Evolutionary conservation across 805 yeast genomes (phyloP), one percentile per base, ranked within the genome.

Genomic region (Kodamaea restingae): DNA sequence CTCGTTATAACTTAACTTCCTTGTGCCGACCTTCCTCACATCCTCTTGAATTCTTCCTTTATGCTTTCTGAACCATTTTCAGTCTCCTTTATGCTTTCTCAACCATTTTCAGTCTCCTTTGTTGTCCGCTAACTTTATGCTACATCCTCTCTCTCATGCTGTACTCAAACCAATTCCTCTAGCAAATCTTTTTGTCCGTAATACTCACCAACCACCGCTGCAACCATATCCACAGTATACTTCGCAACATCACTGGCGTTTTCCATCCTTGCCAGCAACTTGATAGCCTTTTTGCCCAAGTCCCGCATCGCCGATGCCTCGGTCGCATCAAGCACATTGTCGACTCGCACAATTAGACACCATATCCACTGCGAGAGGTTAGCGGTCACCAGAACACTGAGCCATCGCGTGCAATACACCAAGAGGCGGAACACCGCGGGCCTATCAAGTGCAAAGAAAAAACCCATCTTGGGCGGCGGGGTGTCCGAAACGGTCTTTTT

Each of bases 221-320:
- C 41, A 8, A 66, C 52, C 56, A 61, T 55, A 26, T 58, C 60
- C 20, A 60, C 39, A 1, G 68, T 61, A 36, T 47, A 60, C 29
- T 37, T 41, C 4, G 60, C 47, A 9, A 48, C 45, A 15, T 20
- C 43, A 14, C 41, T 36, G 35, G 37, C 39, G 26, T 32, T 36
- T 17, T 26, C 39, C 20, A 31, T 22, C 35, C 51, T 48, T 10
- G 25, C 40, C 7, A 48, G 40, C 11, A 67, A 41, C 33, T 61
- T 63, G 11, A 51, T 38, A 2, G 74, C 73, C 46, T 68, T 68
- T 41, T 55, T 52, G 2, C 62, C 72, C 41, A 68, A 51, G 6
- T 58, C 67, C 21, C 73, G 52, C 15, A 68, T 49, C 10, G 65
- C 47, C 3, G 69, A 51, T 17, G 49, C 24, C 40, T 68, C 73